Evolutionary conservation across 129 eudicot species (phyloP).

Genomic region (Escallonia rubra): DNA sequence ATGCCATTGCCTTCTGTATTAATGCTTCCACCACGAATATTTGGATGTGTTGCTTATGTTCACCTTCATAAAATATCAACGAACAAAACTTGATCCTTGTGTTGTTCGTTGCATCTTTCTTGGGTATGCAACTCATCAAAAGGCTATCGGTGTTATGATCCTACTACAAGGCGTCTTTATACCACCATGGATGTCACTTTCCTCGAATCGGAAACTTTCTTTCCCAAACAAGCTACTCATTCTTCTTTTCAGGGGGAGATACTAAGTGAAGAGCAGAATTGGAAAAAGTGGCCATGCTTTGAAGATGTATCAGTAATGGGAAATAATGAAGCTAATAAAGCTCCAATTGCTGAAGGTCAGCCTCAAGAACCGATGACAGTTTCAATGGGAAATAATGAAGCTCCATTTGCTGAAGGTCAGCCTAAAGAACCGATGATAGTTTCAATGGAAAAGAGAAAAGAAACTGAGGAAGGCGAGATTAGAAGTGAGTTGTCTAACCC

Average conservation of each 20-base stretch:
- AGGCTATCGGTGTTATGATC: conserved; percentile 1
- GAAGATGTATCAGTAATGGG: not conserved
- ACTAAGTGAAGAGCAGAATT: not conserved
- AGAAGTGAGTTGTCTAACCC: not conserved
- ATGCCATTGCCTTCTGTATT: too few species aligned
- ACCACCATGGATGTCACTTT: conserved; percentile 12
- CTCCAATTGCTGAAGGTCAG: too few species aligned
- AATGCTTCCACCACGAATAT: too few species aligned
- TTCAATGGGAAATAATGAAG: too few species aligned
- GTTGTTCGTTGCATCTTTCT: not conserved
- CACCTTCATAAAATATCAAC: too few species aligned
- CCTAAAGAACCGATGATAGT: too few species aligned
- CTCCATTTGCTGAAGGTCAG: too few species aligned
- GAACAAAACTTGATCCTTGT: too few species aligned
- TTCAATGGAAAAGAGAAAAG: too few species aligned
- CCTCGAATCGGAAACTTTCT: conserved; percentile 3
- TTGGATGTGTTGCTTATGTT: too few species aligned
- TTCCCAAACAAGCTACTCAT: not conserved
- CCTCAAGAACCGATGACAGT: too few species aligned
- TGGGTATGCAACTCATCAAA: not conserved
- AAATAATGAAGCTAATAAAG: too few species aligned
- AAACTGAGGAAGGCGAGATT: not conserved
- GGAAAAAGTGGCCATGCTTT: not conserved
- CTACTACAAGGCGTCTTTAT: not conserved
- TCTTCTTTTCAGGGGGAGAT: conserved; percentile 10